Conservation (phyloP, 2,329 filamentous ascomycete genomes). For the Magnaporthiopsis incrustans region DNA sequence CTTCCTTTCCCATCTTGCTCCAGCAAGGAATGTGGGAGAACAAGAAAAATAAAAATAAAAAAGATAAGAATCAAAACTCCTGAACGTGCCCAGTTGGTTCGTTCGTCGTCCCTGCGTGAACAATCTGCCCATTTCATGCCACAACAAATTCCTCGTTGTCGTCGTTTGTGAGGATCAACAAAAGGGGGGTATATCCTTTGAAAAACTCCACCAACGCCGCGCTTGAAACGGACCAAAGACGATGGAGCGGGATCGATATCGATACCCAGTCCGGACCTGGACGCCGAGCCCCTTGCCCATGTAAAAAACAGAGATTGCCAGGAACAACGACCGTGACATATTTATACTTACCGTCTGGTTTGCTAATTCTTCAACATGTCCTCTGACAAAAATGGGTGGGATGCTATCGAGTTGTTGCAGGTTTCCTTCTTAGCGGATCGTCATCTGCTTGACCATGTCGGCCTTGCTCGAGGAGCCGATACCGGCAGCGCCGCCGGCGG, state of each 20-base stretch:
- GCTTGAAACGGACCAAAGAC: conserved; percentile 31
- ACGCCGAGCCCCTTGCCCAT: conserved; percentile 24
- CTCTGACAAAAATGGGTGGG: conserved; percentile 8
- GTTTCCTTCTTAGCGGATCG: conserved; percentile 65
- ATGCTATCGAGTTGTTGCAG: conserved; percentile 9
- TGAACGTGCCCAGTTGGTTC: not conserved
- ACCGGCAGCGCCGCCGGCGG: conserved; percentile 59
- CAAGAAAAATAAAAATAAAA: not conserved
- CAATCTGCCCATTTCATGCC: conserved; percentile 2
- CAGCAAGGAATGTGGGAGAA: not conserved
- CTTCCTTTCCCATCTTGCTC: not conserved
- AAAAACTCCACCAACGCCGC: conserved; percentile 34
- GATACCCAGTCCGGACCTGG: too few species aligned
- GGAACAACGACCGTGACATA: conserved; percentile 14
- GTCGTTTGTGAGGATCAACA: not conserved
- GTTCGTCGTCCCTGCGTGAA: conserved; percentile 1
- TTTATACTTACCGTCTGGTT: conserved; percentile 38
- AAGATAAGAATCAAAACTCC: not conserved
- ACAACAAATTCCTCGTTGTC: not conserved
- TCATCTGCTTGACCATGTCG: conserved; percentile 90
- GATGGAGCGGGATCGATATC: conserved; percentile 13
- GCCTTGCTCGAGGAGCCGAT: conserved; percentile 67
- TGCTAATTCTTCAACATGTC: conserved; percentile 16
- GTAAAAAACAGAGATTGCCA: conserved; percentile 29
- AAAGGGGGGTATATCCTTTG: not conserved